Evolutionary conservation across 2,329 filamentous ascomycete species (phyloP).

Genomic region (Incumbomyces delicatus): DNA sequence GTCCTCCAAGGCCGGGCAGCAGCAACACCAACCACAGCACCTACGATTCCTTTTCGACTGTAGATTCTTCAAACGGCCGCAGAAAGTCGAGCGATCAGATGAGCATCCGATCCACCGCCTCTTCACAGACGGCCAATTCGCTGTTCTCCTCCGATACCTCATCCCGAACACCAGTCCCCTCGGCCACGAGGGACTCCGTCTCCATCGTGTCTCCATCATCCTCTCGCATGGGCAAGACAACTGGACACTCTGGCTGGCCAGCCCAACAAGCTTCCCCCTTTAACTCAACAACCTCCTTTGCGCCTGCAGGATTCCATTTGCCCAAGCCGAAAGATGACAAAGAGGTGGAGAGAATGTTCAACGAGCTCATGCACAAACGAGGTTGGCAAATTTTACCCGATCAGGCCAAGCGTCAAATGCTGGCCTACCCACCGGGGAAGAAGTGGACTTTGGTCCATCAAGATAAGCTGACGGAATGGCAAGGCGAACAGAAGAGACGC

Average conservation of each 20-base stretch:
- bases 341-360: slow-evolving; percentile 81
- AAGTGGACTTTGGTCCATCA: slow-evolving; percentile 98
- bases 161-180: slow-evolving; percentile 30
- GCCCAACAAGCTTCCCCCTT: slow-evolving; percentile 37
- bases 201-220: slow-evolving; percentile 27
- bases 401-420: slow-evolving; percentile 88
- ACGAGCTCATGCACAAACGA: slow-evolving; percentile 91
- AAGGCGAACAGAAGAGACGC: slow-evolving; percentile 84
- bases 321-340: slow-evolving; percentile 69
- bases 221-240: slow-evolving; percentile 32
- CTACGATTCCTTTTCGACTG: slow-evolving; percentile 53
- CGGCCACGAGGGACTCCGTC: slow-evolving; percentile 20
- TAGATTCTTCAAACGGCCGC: slow-evolving; percentile 43
- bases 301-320: slow-evolving; percentile 50
- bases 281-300: slow-evolving; percentile 40
- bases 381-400: slow-evolving; percentile 96
- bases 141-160: slow-evolving; percentile 48
- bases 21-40: slow-evolving; percentile 48
- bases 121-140: slow-evolving; percentile 48
- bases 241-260: slow-evolving; percentile 32
- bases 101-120: slow-evolving; percentile 53
- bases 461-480: slow-evolving; percentile 84
- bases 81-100: slow-evolving; percentile 54
- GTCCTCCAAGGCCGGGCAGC: slow-evolving; percentile 43
- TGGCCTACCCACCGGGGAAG: slow-evolving; percentile 85